Conservation (phyloP, 208 protist species). For the Naegleria lovaniensis region DNA sequence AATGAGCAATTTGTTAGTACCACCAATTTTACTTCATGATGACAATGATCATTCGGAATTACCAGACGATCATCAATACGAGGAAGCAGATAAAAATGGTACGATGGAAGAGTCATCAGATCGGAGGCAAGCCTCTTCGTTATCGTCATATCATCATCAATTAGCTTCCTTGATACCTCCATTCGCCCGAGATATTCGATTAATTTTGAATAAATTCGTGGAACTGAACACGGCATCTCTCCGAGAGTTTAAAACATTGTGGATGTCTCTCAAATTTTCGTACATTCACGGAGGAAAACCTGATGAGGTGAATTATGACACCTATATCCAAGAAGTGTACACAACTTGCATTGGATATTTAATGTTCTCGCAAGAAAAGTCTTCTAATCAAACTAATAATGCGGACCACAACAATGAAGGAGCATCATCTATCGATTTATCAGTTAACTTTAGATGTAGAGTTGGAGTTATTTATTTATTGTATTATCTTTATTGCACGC, state of each 20-base stretch:
- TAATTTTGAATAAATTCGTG: not conserved
- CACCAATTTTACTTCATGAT: no score
- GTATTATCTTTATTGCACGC: not conserved
- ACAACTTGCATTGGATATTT: conserved; percentile 2
- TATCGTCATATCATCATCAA: no score
- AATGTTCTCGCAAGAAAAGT: not conserved
- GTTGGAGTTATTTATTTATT: not conserved
- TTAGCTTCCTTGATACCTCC: not conserved
- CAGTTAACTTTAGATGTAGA: not conserved
- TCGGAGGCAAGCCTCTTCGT: no score
- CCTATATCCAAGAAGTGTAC: conserved; percentile 8
- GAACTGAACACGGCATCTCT: not conserved
- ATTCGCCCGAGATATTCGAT: not conserved
- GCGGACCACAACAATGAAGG: not conserved
- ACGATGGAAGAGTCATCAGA: no score
- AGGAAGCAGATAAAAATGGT: no score
- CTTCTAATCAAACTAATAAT: not conserved
- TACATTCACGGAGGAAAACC: not conserved
- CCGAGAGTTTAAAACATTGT: not conserved
- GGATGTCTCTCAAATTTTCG: not conserved
- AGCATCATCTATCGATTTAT: not conserved
- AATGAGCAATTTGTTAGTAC: no score
- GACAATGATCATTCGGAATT: no score
- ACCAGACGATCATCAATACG: no score
- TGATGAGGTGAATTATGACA: not conserved